These are phyloP conservation scores for Cercospora nicotianae DNA, from an alignment of 2,329 filamentous ascomycete species.

Conservation along the genomic window DNA sequence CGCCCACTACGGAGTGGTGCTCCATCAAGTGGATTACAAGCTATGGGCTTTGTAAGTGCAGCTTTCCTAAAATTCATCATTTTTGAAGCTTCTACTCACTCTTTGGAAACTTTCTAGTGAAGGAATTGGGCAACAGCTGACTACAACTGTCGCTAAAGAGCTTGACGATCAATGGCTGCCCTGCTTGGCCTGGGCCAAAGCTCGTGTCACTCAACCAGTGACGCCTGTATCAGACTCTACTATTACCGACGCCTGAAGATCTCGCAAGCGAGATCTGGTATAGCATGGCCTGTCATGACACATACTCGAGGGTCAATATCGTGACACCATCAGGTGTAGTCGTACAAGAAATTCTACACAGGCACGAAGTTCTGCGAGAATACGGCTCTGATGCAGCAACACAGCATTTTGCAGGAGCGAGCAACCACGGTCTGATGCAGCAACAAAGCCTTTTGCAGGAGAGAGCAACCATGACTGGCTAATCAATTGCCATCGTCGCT, in stretches of 20 bases:
- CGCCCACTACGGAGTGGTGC: conserved; percentile 25
- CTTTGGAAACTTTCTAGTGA: neutral
- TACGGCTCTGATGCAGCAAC: neutral
- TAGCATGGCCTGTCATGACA: neutral
- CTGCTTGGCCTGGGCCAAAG: conserved; percentile 17
- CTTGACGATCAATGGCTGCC: conserved; percentile 17
- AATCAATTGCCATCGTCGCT: neutral
- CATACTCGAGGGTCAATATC: neutral
- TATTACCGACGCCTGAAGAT: neutral
- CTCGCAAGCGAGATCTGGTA: neutral
- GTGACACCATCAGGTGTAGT: neutral
- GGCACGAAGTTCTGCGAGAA: neutral
- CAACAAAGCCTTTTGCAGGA: neutral
- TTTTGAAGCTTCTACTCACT: neutral
- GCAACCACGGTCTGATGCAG: neutral
- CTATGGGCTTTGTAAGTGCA: conserved; percentile 15
- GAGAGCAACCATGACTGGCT: neutral
- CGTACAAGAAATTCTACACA: neutral
- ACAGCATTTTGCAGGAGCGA: neutral
- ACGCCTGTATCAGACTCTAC: conserved; percentile 11
- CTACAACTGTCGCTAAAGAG: conserved; percentile 11
- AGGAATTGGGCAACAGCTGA: conserved; percentile 16
- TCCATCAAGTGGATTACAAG: conserved; percentile 17
- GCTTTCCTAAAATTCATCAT: neutral
- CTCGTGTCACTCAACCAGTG: conserved; percentile 7